A percentile compares a stretch with the other conserved stretches of the same genome.
Conservation (phyloP, 495 filamentous ascomycete genomes). For the Penicillium macrosclerotiorum region DNA sequence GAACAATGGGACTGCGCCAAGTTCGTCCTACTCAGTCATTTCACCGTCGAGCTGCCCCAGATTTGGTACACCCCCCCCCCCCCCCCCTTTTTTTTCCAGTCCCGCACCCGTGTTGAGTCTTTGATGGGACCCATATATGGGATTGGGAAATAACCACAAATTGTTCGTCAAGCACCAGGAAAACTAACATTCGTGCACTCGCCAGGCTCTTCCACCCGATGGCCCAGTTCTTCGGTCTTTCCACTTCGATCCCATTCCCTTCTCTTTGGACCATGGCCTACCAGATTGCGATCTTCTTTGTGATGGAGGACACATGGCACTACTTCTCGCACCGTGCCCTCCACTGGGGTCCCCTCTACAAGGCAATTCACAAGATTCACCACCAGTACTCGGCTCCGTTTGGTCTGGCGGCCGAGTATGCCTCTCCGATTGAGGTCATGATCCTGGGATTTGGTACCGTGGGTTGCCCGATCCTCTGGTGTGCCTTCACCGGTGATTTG, state of each 20-base stretch:
- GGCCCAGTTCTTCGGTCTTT: slow-evolving; percentile 87
- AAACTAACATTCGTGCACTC: not conserved
- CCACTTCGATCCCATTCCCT: slow-evolving; percentile 88
- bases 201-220: slow-evolving; percentile 91
- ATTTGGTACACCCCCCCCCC: slow-evolving; percentile 65
- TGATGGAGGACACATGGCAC: slow-evolving; percentile 96
- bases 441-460: slow-evolving; percentile 92
- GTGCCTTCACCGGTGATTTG: slow-evolving; percentile 75
- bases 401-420: slow-evolving; percentile 94
- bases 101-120: no score
- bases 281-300: slow-evolving; percentile 92
- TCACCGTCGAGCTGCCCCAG: slow-evolving; percentile 95
- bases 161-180: no score
- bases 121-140: no score
- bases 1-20: slow-evolving; percentile 95
- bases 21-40: slow-evolving; percentile 87
- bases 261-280: slow-evolving; percentile 77
- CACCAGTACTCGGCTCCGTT: slow-evolving; percentile 98
- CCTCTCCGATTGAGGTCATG: slow-evolving; percentile 97
- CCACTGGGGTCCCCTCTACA: slow-evolving; percentile 95
- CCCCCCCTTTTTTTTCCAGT: not conserved
- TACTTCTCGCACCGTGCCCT: slow-evolving; percentile 95
- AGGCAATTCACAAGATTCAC: slow-evolving; percentile 94
- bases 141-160: no score
- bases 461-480: slow-evolving; percentile 80